phyloP scores from a whole-genome alignment of 106 monocot genomes.

The Xerophyta viscosa region DNA sequence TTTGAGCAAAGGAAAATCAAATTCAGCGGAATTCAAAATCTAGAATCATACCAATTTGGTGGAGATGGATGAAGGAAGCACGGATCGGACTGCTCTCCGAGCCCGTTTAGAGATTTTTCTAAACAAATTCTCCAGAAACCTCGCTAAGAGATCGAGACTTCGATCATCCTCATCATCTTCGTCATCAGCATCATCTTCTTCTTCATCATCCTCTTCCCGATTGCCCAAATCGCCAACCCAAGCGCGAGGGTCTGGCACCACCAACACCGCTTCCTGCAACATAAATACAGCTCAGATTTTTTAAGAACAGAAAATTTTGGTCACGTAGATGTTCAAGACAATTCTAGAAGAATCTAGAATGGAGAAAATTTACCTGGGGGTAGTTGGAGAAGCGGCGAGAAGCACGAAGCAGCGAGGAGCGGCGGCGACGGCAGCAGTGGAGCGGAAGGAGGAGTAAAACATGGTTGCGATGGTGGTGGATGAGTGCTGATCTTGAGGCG shows the following conservation, averaged over 20 bases:
- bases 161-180: slow-evolving; percentile 75
- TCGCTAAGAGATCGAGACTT: slow-evolving; percentile 80
- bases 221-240: slow-evolving; percentile 40
- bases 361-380: slow-evolving; percentile 14
- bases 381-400: slow-evolving; percentile 20
- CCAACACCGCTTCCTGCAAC: slow-evolving; percentile 38
- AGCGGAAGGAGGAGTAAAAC: background rate
- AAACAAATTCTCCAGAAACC: slow-evolving; percentile 62
- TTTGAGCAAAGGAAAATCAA: too few relatives aligned
- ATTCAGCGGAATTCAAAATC: background rate
- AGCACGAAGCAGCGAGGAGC: slow-evolving; percentile 10
- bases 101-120: slow-evolving; percentile 62
- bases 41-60: slow-evolving; percentile 54
- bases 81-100: slow-evolving; percentile 64
- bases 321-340: background rate
- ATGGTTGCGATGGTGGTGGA: too few relatives aligned
- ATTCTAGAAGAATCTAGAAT: background rate
- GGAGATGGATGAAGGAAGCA: slow-evolving; percentile 70
- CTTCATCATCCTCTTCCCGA: slow-evolving; percentile 13
- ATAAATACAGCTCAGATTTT: background rate
- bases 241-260: slow-evolving; percentile 45
- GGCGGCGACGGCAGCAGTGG: slow-evolving; percentile 1
- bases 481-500: background rate
- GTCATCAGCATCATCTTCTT: slow-evolving; percentile 44
- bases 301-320: too few relatives aligned